A percentile compares a stretch with the other conserved stretches of the same genome.
phyloP scores from a whole-genome alignment of 345 rosid genomes.

The rapeseed (Brassica napus) region DNA sequence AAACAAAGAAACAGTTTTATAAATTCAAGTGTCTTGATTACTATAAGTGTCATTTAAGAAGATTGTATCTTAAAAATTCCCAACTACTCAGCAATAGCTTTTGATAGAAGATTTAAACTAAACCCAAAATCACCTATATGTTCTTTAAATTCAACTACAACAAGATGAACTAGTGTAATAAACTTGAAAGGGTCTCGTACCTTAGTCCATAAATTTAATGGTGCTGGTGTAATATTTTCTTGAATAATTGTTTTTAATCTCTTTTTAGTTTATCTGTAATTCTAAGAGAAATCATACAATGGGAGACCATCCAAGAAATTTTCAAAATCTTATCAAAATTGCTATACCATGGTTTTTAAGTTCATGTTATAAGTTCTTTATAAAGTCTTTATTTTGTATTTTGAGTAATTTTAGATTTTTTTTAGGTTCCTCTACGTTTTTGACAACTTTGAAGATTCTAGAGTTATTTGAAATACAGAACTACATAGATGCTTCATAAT shows the following conservation, averaged over 20 bases:
- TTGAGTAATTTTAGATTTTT: too few species aligned
- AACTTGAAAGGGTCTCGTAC: neutral
- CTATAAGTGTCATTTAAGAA: neutral
- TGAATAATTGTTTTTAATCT: neutral
- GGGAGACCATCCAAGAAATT: neutral
- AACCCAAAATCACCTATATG: neutral
- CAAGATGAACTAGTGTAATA: neutral
- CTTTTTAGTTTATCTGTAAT: neutral
- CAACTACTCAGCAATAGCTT: neutral
- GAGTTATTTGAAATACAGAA: too few species aligned
- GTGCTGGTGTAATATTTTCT: neutral
- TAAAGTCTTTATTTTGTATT: too few species aligned
- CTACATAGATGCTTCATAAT: too few species aligned
- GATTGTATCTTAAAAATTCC: neutral
- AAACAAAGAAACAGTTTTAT: too few species aligned
- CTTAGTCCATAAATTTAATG: neutral
- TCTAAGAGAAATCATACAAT: neutral
- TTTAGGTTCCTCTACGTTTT: too few species aligned
- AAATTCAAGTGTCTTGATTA: too few species aligned
- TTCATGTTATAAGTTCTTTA: too few species aligned
- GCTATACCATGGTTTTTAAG: too few species aligned
- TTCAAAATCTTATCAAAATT: too few species aligned
- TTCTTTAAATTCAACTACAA: neutral
- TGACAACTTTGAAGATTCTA: too few species aligned
- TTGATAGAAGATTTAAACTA: neutral